Percentiles rank a stretch among this genome's conserved stretches.
Evolutionary conservation across 2,329 filamentous ascomycete species (phyloP).

Genomic region (Cladophialophora carrionii): DNA sequence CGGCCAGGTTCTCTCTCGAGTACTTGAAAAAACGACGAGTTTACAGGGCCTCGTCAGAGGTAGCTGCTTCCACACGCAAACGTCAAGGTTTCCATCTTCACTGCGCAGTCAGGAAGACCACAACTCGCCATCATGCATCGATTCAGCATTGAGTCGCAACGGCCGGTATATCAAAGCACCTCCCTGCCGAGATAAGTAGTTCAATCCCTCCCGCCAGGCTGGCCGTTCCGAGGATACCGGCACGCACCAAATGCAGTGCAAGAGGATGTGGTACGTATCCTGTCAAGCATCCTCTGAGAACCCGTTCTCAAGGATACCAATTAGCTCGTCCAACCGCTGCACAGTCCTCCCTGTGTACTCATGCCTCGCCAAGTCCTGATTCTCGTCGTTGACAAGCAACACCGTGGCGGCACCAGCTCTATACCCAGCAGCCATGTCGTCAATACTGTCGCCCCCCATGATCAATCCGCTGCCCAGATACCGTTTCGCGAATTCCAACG

Average conservation of each 20-base stretch:
- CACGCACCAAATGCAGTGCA: neutral
- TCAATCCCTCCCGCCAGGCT: neutral
- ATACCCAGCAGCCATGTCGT: slow-evolving; percentile 88
- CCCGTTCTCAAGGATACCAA: slow-evolving; percentile 73
- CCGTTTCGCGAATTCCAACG: slow-evolving; percentile 55
- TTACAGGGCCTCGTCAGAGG: neutral
- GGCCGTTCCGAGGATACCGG: neutral
- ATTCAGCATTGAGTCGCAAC: neutral
- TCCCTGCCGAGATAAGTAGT: neutral
- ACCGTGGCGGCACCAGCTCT: slow-evolving; percentile 86
- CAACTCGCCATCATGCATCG: neutral
- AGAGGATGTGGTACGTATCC: neutral
- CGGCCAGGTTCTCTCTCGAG: neutral
- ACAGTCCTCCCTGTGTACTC: slow-evolving; percentile 78
- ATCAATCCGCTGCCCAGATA: slow-evolving; percentile 30
- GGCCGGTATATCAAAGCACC: neutral
- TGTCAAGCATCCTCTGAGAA: slow-evolving; percentile 58
- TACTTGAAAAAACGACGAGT: too few species aligned
- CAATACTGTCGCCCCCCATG: slow-evolving; percentile 72
- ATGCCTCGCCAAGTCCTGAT: slow-evolving; percentile 69
- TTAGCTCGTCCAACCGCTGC: slow-evolving; percentile 71
- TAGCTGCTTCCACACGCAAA: neutral
- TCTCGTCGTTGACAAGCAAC: slow-evolving; percentile 82
- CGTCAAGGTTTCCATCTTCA: neutral
- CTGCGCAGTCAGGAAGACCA: neutral